Evolutionary conservation across 306 rosid genomes (phyloP), one percentile per base, ranked within the genome.

Genomic region (Medicago ruthenica): DNA sequence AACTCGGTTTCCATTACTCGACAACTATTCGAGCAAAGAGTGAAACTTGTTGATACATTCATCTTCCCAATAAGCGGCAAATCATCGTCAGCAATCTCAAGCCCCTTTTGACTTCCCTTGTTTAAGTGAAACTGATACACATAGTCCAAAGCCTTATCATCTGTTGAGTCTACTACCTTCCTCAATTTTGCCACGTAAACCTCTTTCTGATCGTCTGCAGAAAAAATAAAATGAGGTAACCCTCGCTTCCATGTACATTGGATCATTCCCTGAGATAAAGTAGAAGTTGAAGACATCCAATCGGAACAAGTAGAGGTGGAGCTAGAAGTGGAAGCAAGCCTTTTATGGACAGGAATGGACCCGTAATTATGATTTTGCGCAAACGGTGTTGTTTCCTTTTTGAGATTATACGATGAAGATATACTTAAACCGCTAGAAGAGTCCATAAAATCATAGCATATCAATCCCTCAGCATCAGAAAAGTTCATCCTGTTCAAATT

Each of bases 191-290:
- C 90, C 20, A 90, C 82, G 76, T 87, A 92, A 61, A 89, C 83
- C 79, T 90, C 97, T 76, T 84, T 83, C 82, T 88, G 88, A 81
- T 90, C 91, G 71, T 92, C 98, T 8, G 84, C 88, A 4, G 96
- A 87, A 85, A 92, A 91, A 47, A 90, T 86, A 83, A 92, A 92
- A 70, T 68, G 92, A 80, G 97, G 99, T 81, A 77, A 65, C 67
- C 98, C 98, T 24, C 77, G 86, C 83, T 82, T 91, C 99, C 98
- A 96, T 0, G 88, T 86, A 64, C 93, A 96, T 73, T 96, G 98
- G 60, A 96, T 93, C 99, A 96, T 96, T 76, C 97, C 98, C 75
- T 84, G 98, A 70, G 86, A 84, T 59, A 82, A 48, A 39, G 77
- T 16, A 7, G 91, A 70, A 57, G 83, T 71, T 1, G 79, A 84